Percentiles rank a stretch among this genome's conserved stretches.
Evolutionary conservation across 352 stramenopile genomes (phyloP).

Genomic region (Pythium volutum): DNA sequence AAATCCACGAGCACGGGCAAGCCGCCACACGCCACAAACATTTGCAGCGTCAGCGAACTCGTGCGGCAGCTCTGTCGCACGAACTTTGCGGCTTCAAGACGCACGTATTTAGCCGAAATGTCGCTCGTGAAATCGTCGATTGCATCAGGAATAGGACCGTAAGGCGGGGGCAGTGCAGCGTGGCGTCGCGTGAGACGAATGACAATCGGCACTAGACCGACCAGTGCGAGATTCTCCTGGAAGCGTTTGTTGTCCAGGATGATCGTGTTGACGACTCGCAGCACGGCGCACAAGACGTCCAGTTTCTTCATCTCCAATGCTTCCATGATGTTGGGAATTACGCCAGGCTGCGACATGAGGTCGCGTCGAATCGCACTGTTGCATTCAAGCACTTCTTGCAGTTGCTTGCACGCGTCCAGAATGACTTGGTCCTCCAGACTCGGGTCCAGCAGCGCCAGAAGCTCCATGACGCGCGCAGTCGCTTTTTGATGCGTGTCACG

Average conservation of each 20-base stretch:
- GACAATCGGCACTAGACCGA: conserved; percentile 89
- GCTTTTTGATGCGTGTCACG: conserved; percentile 78
- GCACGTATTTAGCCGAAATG: conserved; percentile 52
- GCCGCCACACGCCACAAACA: conserved; percentile 92
- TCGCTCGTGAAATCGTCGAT: neutral
- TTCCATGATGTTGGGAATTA: conserved; percentile 92
- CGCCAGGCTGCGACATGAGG: conserved; percentile 88
- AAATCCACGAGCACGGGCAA: conserved; percentile 86
- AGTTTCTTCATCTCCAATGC: conserved; percentile 91
- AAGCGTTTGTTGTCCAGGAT: conserved; percentile 89
- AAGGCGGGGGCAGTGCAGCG: neutral
- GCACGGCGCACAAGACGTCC: conserved; percentile 80
- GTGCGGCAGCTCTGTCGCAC: conserved; percentile 87
- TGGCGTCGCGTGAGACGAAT: conserved; percentile 80
- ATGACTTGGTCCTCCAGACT: conserved; percentile 87
- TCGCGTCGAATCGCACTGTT: conserved; percentile 70
- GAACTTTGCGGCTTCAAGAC: conserved; percentile 86
- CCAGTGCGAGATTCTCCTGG: conserved; percentile 89
- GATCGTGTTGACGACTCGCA: conserved; percentile 89
- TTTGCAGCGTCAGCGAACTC: conserved; percentile 87
- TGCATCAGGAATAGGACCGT: neutral
- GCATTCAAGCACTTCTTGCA: conserved; percentile 80
- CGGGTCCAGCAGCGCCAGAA: conserved; percentile 75
- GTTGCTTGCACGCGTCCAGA: conserved; percentile 57
- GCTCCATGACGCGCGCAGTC: conserved; percentile 67